phyloP scores from a whole-genome alignment of 768 basidiomycete genomes.

The Suillus fuscotomentosus region DNA sequence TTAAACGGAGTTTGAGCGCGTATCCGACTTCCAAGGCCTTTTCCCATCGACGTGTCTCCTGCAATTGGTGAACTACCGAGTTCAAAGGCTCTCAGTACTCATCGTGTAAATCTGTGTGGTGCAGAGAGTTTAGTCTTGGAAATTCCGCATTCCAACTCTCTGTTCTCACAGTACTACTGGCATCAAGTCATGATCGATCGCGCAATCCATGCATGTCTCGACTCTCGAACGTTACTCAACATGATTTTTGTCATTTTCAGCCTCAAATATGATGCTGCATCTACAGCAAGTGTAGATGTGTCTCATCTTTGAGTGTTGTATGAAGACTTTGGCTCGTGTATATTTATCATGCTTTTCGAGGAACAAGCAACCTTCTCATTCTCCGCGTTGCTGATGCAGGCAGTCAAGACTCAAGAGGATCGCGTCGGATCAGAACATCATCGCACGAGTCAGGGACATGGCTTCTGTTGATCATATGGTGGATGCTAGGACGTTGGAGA shows the following conservation, averaged over 20 bases:
- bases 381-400: no score
- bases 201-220: no score
- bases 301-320: neutral
- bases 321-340: neutral
- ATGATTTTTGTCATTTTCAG: neutral
- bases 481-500: neutral
- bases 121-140: no score
- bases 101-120: no score
- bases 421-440: neutral
- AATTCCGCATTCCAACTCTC: no score
- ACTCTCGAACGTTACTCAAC: no score
- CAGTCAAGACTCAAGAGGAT: neutral
- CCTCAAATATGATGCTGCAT: neutral
- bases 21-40: neutral
- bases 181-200: no score
- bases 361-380: no score
- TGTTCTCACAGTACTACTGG: no score
- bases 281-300: neutral
- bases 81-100: neutral
- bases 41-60: neutral
- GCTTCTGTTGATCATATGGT: no score
- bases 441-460: neutral
- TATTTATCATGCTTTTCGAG: neutral
- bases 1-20: conserved; percentile 1
- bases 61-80: neutral